A percentile compares a stretch with the other conserved stretches of the same genome.
Evolutionary conservation across 2,329 filamentous ascomycete species (phyloP).

Genomic region (Tolypocladium guangdongense): DNA sequence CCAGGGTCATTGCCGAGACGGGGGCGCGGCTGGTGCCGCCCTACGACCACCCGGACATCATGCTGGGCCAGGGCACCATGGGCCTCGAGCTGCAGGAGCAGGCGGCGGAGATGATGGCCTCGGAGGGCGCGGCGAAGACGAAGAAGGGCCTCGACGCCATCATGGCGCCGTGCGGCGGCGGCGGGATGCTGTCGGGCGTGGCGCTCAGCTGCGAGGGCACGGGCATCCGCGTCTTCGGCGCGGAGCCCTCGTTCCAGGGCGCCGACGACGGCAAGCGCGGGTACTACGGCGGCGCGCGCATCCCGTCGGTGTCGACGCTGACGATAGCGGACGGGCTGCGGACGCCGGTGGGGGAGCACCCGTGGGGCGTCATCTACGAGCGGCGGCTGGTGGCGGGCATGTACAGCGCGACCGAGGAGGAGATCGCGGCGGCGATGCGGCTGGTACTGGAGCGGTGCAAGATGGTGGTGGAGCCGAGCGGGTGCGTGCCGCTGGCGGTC

Average conservation of each 20-base stretch:
- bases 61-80: conserved; percentile 86
- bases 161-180: conserved; percentile 77
- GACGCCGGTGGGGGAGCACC: conserved; percentile 66
- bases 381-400: conserved; percentile 58
- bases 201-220: conserved; percentile 67
- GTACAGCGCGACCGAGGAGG: conserved; percentile 64
- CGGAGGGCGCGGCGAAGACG: conserved; percentile 5
- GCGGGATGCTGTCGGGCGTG: conserved; percentile 76
- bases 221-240: conserved; percentile 68
- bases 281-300: conserved; percentile 49
- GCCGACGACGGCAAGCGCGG: conserved; percentile 74
- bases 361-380: conserved; percentile 70
- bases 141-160: conserved; percentile 49
- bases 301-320: conserved; percentile 59
- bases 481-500: conserved; percentile 74
- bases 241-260: conserved; percentile 73
- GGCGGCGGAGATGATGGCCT: conserved; percentile 41
- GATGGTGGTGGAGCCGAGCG: conserved; percentile 80
- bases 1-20: conserved; percentile 57
- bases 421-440: conserved; percentile 67
- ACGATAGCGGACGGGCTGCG: conserved; percentile 85
- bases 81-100: conserved; percentile 75
- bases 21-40: conserved; percentile 75
- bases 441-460: conserved; percentile 83
- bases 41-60: conserved; percentile 86